Conservation (phyloP, 805 yeast species). For the Candida silvatica region DNA sequence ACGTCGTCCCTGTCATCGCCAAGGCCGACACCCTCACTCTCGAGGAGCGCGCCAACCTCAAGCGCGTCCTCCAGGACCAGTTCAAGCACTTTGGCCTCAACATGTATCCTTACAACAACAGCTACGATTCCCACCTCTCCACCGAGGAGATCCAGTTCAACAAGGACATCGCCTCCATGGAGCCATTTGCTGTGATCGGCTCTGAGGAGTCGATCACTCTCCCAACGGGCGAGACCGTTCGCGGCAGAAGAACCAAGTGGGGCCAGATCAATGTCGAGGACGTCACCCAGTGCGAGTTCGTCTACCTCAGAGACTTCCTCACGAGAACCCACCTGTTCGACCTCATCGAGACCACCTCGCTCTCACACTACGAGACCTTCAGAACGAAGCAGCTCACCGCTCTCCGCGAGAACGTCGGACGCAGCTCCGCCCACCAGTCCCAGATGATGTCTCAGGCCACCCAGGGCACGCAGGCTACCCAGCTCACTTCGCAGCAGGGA, state of each 20-base stretch:
- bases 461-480: too few relatives aligned
- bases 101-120: constrained; percentile 71
- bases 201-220: constrained; percentile 65
- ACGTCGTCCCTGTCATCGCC: constrained; percentile 93
- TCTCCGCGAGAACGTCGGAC: constrained; percentile 79
- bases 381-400: constrained; percentile 92
- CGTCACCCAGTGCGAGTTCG: constrained; percentile 92
- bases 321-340: constrained; percentile 95
- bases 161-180: constrained; percentile 61
- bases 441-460: constrained; percentile 7
- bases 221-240: constrained; percentile 69
- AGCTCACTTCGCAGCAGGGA: too few relatives aligned
- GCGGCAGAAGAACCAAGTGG: constrained; percentile 92
- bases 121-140: constrained; percentile 31
- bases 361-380: constrained; percentile 84
- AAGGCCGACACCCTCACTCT: constrained; percentile 85
- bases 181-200: constrained; percentile 95
- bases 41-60: constrained; percentile 74
- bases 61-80: constrained; percentile 69
- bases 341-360: constrained; percentile 85
- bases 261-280: constrained; percentile 91
- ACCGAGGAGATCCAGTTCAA: constrained; percentile 70
- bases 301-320: constrained; percentile 85
- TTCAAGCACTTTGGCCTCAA: constrained; percentile 63
- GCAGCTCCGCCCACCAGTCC: constrained; percentile 15